Percentiles rank a stretch among this genome's conserved stretches.
Conservation (phyloP, 2,329 filamentous ascomycete species). For the Sporothrix curviconia region DNA sequence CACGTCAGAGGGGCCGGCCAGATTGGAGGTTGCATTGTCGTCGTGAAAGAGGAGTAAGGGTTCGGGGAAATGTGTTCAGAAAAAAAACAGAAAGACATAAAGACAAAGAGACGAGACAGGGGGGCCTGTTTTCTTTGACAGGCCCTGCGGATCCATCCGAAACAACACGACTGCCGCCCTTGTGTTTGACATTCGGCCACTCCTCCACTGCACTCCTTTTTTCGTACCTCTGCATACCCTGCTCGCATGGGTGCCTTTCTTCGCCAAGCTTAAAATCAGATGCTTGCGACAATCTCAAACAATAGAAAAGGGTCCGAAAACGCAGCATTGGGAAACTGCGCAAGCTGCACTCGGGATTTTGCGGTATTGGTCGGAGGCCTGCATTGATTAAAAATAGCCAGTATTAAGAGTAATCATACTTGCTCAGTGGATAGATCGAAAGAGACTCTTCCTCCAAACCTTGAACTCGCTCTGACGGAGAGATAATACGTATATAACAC, state of each 20-base stretch:
- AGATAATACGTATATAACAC: no score
- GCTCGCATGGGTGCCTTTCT: not conserved
- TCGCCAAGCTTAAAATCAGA: constrained; percentile 3
- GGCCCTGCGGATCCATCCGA: constrained; percentile 1
- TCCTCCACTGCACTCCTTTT: constrained; percentile 1
- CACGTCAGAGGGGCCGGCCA: not conserved
- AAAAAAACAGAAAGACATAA: not conserved
- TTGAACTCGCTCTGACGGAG: no score
- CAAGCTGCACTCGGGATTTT: no score
- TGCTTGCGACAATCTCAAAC: constrained; percentile 8
- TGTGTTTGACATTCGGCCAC: not conserved
- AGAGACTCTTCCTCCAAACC: no score
- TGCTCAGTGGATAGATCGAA: no score
- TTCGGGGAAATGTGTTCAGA: not conserved
- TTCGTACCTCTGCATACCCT: not conserved
- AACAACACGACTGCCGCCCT: not conserved
- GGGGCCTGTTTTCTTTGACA: not conserved
- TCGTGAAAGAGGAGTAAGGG: not conserved
- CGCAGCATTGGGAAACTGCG: no score
- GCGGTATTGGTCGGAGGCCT: no score
- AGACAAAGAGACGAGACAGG: no score
- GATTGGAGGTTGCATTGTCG: not conserved
- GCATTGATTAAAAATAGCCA: no score
- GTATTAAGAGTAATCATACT: no score
- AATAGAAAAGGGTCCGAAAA: not conserved